phyloP scores from a whole-genome alignment of 2,329 filamentous ascomycete genomes.

The Geosmithia flava region DNA sequence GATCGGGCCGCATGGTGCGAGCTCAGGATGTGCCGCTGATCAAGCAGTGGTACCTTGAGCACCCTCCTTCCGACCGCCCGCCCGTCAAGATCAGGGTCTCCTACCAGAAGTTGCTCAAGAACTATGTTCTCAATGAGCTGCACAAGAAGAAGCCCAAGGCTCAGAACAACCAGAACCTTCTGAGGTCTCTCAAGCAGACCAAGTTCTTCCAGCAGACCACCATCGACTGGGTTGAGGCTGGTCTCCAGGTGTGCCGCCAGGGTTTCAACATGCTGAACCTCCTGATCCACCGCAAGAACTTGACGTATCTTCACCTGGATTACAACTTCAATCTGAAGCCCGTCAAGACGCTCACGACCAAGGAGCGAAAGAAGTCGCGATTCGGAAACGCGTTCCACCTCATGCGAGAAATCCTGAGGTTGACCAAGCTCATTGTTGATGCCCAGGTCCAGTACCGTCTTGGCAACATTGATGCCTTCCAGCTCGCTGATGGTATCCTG shows the following conservation, averaged over 20 bases:
- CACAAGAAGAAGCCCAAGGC: slow-evolving; percentile 95
- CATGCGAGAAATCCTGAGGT: slow-evolving; percentile 91
- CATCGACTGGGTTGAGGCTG: slow-evolving; percentile 98
- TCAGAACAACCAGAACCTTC: slow-evolving; percentile 84
- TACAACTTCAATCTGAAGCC: slow-evolving; percentile 99
- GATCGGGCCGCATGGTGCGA: slow-evolving; percentile 90
- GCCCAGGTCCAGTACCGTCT: slow-evolving; percentile 96
- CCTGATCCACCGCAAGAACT: slow-evolving; percentile 93
- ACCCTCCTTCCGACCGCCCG: slow-evolving; percentile 72
- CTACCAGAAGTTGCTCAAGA: slow-evolving; percentile 95
- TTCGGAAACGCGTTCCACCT: slow-evolving; percentile 99
- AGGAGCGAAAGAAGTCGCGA: slow-evolving; percentile 97
- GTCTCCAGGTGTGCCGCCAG: slow-evolving; percentile 93
- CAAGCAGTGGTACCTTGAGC: slow-evolving; percentile 97
- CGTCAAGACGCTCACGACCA: slow-evolving; percentile 95
- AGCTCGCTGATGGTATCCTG: slow-evolving; percentile 95
- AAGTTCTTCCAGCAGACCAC: slow-evolving; percentile 99
- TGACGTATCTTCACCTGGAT: slow-evolving; percentile 95
- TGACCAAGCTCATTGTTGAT: slow-evolving; percentile 97
- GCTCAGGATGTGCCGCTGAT: slow-evolving; percentile 94
- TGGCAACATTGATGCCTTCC: slow-evolving; percentile 97
- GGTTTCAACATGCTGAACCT: slow-evolving; percentile 99
- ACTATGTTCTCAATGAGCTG: slow-evolving; percentile 88
- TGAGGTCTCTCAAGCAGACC: slow-evolving; percentile 83
- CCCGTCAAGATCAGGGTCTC: slow-evolving; percentile 96